Evolutionary conservation across 495 filamentous ascomycete genomes (phyloP).

Genomic region (Rusavskia elegans): DNA sequence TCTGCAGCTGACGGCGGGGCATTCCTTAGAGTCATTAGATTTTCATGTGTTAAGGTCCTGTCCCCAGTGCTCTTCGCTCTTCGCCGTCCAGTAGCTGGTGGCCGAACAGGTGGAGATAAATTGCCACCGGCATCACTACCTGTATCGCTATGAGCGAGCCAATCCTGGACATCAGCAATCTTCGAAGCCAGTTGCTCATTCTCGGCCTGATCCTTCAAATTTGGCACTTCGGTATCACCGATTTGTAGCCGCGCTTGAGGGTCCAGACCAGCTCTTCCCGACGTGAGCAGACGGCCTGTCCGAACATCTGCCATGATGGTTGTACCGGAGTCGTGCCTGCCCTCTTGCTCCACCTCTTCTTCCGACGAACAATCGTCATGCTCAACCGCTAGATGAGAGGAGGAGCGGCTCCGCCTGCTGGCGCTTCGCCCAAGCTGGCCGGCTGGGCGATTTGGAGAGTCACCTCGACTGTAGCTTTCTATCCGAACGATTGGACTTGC

Average conservation of each 20-base stretch:
- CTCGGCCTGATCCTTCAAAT: conserved; percentile 28
- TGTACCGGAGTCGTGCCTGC: not conserved
- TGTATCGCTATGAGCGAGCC: conserved; percentile 28
- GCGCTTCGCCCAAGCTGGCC: conserved; percentile 14
- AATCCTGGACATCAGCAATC: conserved; percentile 28
- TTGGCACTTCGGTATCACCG: conserved; percentile 23
- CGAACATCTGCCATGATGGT: not conserved
- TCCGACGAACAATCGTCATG: conserved; percentile 12
- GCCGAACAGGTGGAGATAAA: conserved; percentile 8
- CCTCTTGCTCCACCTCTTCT: conserved; percentile 18
- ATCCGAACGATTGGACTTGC: conserved; percentile 32
- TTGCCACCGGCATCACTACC: conserved; percentile 26
- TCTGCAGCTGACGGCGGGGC: conserved; percentile 10
- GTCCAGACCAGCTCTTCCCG: conserved; percentile 23
- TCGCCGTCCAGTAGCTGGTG: conserved; percentile 11
- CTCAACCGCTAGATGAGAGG: conserved; percentile 25
- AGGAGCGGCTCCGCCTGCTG: conserved; percentile 18
- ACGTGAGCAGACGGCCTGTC: not conserved
- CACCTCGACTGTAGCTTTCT: conserved; percentile 28
- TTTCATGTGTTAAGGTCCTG: conserved; percentile 23
- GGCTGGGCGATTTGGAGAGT: conserved; percentile 26
- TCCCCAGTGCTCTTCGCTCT: conserved; percentile 34
- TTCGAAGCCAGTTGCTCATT: conserved; percentile 25
- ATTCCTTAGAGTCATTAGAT: conserved; percentile 9
- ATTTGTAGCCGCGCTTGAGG: conserved; percentile 19